A percentile compares a stretch with the other conserved stretches of the same genome.
Conservation (phyloP, 495 filamentous ascomycete genomes). For the Xylaria castorea region DNA sequence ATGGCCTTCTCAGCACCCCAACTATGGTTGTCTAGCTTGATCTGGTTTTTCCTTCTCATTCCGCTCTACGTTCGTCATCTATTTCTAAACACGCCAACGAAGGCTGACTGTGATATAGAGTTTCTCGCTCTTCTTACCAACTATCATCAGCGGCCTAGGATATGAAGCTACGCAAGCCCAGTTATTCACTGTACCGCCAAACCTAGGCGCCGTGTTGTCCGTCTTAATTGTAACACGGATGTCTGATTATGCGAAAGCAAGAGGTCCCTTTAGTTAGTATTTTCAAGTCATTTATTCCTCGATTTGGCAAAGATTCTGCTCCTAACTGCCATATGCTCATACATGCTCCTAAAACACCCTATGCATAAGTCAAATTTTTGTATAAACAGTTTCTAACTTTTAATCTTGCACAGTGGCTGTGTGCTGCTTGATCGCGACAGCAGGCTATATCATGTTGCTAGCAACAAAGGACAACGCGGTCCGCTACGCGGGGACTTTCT, state of each 20-base stretch:
- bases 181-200: slow-evolving; percentile 48
- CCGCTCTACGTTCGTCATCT: slow-evolving; percentile 41
- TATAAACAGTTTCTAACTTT: too few species aligned
- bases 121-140: slow-evolving; percentile 50
- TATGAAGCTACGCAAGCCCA: slow-evolving; percentile 61
- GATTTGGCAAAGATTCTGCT: too few species aligned
- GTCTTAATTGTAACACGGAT: not conserved
- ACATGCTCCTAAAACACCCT: too few species aligned
- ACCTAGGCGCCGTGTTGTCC: not conserved
- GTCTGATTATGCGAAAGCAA: not conserved
- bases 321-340: too few species aligned
- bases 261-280: not conserved
- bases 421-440: slow-evolving; percentile 43
- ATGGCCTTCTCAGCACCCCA: slow-evolving; percentile 53
- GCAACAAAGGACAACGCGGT: slow-evolving; percentile 54
- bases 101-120: slow-evolving; percentile 25
- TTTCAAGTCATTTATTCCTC: too few species aligned
- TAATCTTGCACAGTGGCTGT: not conserved
- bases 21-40: slow-evolving; percentile 47
- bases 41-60: slow-evolving; percentile 52
- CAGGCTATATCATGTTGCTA: slow-evolving; percentile 65
- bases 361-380: too few species aligned
- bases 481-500: slow-evolving; percentile 64
- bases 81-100: not conserved
- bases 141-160: slow-evolving; percentile 62